A percentile compares a stretch with the other conserved stretches of the same genome.
Conservation (phyloP, 192 early-diverging fungal species). For the Entomortierella chlamydospora region DNA sequence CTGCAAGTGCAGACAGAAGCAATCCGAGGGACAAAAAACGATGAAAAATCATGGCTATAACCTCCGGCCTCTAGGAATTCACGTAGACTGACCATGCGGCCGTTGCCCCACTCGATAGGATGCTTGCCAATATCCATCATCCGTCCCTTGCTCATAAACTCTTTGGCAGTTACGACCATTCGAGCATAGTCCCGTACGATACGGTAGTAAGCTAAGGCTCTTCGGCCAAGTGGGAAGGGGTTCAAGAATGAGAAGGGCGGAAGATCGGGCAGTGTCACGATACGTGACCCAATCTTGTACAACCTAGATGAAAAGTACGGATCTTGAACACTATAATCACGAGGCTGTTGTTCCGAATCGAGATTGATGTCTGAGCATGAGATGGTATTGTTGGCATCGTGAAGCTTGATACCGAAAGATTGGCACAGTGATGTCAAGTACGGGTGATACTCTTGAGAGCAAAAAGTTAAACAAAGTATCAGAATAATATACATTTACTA, state of each 20-base stretch:
- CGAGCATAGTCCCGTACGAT: conserved; percentile 34
- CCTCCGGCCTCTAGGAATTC: conserved; percentile 39
- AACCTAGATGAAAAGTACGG: conserved; percentile 43
- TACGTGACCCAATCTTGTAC: conserved; percentile 34
- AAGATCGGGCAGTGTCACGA: conserved; percentile 36
- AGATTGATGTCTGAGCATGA: conserved; percentile 33
- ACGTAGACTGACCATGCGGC: conserved; percentile 24
- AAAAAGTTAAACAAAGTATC: no score
- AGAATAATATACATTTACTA: no score
- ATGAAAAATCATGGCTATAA: conserved; percentile 46
- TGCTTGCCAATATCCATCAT: conserved; percentile 53
- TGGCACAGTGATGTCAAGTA: conserved; percentile 30
- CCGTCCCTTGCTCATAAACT: conserved; percentile 33
- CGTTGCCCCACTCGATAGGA: conserved; percentile 46
- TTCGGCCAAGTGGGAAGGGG: conserved; percentile 37
- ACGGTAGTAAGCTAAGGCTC: conserved; percentile 25
- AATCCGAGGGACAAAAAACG: conserved; percentile 46
- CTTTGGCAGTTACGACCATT: conserved; percentile 31
- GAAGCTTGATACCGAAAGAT: conserved; percentile 40
- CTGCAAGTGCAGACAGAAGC: conserved; percentile 56
- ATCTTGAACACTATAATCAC: conserved; percentile 13
- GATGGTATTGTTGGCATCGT: conserved; percentile 45
- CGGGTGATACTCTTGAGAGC: conserved; percentile 31
- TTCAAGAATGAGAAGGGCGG: conserved; percentile 39
- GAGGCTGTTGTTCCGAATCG: not conserved